A percentile compares a stretch with the other conserved stretches of the same genome.
These are phyloP conservation scores for Apophysomyces elegans DNA, from an alignment of 371 early-diverging fungal species.

Conservation along the genomic window DNA sequence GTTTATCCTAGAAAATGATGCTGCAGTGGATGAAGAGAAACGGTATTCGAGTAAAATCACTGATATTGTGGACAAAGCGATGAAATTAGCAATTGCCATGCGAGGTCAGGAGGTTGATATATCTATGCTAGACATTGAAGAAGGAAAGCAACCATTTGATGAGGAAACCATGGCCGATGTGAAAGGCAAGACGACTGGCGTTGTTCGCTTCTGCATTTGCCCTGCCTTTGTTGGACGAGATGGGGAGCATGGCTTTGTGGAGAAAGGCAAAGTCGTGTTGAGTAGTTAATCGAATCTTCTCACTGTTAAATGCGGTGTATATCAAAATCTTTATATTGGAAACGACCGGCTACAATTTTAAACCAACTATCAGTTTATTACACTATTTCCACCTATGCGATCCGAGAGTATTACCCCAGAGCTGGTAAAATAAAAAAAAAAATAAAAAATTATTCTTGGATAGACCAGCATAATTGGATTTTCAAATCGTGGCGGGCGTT, in stretches of 20 bases:
- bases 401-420: no score
- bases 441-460: no score
- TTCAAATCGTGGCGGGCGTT: no score
- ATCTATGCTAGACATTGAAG: constrained; percentile 44
- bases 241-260: constrained; percentile 40
- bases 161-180: constrained; percentile 31
- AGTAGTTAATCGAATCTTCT: constrained; percentile 15
- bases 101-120: constrained; percentile 63
- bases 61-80: constrained; percentile 60
- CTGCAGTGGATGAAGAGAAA: constrained; percentile 22
- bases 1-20: constrained; percentile 48
- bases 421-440: no score
- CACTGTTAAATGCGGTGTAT: constrained; percentile 6
- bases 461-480: no score
- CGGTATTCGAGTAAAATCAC: constrained; percentile 47
- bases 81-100: constrained; percentile 58
- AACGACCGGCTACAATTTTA: no score
- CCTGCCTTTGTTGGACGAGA: constrained; percentile 38
- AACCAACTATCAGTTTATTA: no score
- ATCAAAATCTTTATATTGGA: background rate
- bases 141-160: constrained; percentile 49
- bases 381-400: no score
- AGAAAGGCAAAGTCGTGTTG: constrained; percentile 53
- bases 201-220: constrained; percentile 33
- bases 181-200: constrained; percentile 27